Evolutionary conservation across 305 asterid species (phyloP).

Genomic region (Solanum chacoense): DNA sequence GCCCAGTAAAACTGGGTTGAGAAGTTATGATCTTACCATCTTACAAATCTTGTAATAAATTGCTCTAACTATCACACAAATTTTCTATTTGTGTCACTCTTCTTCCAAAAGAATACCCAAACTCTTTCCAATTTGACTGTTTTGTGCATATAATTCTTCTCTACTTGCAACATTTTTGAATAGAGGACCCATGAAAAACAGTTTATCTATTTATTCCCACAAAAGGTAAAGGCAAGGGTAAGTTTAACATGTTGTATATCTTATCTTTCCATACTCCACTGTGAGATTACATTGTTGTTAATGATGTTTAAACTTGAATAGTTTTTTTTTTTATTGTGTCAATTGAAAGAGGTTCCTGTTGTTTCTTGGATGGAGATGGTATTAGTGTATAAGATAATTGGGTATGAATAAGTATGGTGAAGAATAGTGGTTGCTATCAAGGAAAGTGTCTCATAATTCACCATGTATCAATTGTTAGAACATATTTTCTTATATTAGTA

Average conservation of each 20-base stretch:
- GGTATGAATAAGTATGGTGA: not conserved
- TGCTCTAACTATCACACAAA: not conserved
- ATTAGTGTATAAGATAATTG: not conserved
- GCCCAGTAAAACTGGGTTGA: not conserved
- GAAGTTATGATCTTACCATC: not conserved
- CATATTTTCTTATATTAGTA: not conserved
- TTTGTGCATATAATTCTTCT: not conserved
- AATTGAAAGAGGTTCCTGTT: not conserved
- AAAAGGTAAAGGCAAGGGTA: not conserved
- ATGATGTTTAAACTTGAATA: not conserved
- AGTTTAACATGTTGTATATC: not conserved
- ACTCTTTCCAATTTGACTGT: not conserved
- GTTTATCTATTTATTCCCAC: not conserved
- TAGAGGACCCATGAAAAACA: not conserved
- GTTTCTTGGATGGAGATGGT: not conserved
- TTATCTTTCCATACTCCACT: not conserved
- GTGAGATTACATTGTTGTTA: not conserved
- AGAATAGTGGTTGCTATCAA: not conserved
- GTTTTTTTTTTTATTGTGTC: not conserved
- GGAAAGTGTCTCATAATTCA: not conserved
- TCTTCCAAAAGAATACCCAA: not conserved
- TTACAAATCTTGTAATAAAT: not conserved
- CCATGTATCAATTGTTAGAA: not conserved
- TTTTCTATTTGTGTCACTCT: not conserved
- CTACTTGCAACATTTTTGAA: not conserved